A percentile compares a stretch with the other conserved stretches of the same genome.
phyloP scores from a whole-genome alignment of 2,329 filamentous ascomycete species.

The Colletotrichum sp. region DNA sequence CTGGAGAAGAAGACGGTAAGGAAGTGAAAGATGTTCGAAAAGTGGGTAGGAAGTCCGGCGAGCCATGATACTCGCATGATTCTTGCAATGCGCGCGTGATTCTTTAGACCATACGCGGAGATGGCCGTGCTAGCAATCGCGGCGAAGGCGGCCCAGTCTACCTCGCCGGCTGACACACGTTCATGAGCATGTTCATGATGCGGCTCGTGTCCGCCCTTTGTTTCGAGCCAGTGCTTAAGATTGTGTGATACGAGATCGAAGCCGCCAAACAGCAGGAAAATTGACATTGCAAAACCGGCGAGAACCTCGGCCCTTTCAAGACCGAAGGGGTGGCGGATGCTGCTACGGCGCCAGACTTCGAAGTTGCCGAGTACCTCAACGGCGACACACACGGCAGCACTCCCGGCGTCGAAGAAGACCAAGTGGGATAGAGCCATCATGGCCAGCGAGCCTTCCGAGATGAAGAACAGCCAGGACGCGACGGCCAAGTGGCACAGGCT shows the following conservation, averaged over 20 bases:
- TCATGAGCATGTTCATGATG: slow-evolving; percentile 74
- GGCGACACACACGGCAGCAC: slow-evolving; percentile 86
- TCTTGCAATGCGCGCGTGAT: slow-evolving; percentile 90
- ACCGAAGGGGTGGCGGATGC: slow-evolving; percentile 91
- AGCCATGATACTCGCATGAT: slow-evolving; percentile 88
- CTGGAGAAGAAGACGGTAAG: slow-evolving; percentile 87
- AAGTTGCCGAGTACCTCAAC: slow-evolving; percentile 97
- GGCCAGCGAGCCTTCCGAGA: slow-evolving; percentile 83
- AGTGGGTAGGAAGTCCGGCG: slow-evolving; percentile 79
- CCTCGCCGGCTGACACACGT: slow-evolving; percentile 71
- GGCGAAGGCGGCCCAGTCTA: slow-evolving; percentile 82
- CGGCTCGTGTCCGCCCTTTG: slow-evolving; percentile 69
- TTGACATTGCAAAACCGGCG: slow-evolving; percentile 93
- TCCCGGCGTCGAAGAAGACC: slow-evolving; percentile 93
- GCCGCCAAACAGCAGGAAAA: slow-evolving; percentile 96
- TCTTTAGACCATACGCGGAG: slow-evolving; percentile 85
- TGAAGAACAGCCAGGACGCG: slow-evolving; percentile 85
- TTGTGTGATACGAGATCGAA: slow-evolving; percentile 95
- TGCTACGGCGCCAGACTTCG: slow-evolving; percentile 94
- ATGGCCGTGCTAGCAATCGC: slow-evolving; percentile 84
- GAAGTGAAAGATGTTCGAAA: slow-evolving; percentile 95
- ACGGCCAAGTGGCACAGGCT: slow-evolving; percentile 87
- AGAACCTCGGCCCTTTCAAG: slow-evolving; percentile 93
- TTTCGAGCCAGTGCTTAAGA: slow-evolving; percentile 88
- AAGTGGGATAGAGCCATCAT: slow-evolving; percentile 93